Base-by-base conservation (phyloP, 345 rosid genomes). In the Hibiscus mutabilis region DNA sequence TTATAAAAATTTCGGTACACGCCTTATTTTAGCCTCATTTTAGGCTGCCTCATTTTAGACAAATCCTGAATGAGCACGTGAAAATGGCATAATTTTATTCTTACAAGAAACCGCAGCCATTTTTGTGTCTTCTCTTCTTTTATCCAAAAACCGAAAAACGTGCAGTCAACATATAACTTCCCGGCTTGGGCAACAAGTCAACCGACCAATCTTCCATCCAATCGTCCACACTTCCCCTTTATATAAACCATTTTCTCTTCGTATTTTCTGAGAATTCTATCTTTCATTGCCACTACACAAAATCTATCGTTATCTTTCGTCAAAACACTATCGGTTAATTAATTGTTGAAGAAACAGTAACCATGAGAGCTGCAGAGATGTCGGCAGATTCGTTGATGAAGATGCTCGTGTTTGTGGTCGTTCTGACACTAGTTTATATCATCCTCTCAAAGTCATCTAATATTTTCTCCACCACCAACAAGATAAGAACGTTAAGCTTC, bases 371-470 rank as follows among this genome's bases (percentile, higher is more conserved):
- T 37, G 44, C 44, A 1, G 75, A 63, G 40, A 62, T 27, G 37
- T 25, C 66, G 16, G 79, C 62, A 2, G 86, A 85, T 60, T 40
- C 71, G 19, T 46, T 85, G 63, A 4, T 77, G 16, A 87, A 81
- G 79, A 60, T 80, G 12, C 74, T 33, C 25, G 55, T 81, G 69
- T 85, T 84, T 68, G 24, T 78, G 70, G 61, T 87, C 56, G 85
- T 84, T 22, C 89, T 85, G 60, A 85, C 71, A 51, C 63, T 87
- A 72, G 85, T 87, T 4, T 87, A 84, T 70, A 65, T 81, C 33
- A 82, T 87, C 27, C 85, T 85, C 51, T 62, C 84, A 4, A 85
- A 78, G 2, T 87, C 84, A 31, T 85, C 92, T 3, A 67, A 81
- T 24, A 60, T 84, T 62, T 87, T 84, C 82, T 81, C 11, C 2